These are phyloP conservation scores for Cyclotella cryptica DNA, from an alignment of 108 stramenopile genomes.

Conservation along the genomic window DNA sequence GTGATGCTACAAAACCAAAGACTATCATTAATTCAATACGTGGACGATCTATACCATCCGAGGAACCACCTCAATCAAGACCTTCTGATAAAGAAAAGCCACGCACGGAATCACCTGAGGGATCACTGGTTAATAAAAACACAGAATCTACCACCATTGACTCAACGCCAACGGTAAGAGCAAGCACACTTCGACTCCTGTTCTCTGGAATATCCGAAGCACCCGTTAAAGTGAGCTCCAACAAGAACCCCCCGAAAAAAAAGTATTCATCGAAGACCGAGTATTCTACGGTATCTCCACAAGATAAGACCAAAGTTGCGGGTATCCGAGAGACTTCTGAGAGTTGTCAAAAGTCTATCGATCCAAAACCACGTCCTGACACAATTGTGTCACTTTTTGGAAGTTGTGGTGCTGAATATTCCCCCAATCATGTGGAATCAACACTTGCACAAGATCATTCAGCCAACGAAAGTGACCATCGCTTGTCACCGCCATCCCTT, in stretches of 20 bases:
- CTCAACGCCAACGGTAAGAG: conserved; percentile 5
- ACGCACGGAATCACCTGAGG: background rate
- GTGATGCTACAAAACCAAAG: background rate
- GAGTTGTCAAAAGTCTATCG: too few species aligned
- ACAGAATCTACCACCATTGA: conserved; percentile 1
- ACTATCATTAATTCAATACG: background rate
- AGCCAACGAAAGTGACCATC: too few species aligned
- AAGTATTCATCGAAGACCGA: background rate
- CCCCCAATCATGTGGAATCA: too few species aligned
- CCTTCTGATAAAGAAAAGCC: background rate
- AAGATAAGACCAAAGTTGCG: background rate
- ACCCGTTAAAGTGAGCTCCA: background rate
- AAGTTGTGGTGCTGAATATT: too few species aligned
- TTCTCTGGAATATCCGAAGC: conserved; percentile 22
- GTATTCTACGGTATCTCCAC: background rate
- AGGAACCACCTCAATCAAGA: conserved; percentile 4
- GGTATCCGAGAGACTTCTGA: conserved; percentile 1
- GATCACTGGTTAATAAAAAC: background rate
- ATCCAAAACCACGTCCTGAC: background rate
- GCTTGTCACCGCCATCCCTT: too few species aligned
- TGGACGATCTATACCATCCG: background rate
- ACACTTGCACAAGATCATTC: too few species aligned
- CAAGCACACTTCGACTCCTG: conserved; percentile 35
- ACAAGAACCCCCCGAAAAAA: background rate
- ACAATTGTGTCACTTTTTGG: background rate